Evolutionary conservation across 768 basidiomycete genomes (phyloP).

Genomic region (Mycena metata): DNA sequence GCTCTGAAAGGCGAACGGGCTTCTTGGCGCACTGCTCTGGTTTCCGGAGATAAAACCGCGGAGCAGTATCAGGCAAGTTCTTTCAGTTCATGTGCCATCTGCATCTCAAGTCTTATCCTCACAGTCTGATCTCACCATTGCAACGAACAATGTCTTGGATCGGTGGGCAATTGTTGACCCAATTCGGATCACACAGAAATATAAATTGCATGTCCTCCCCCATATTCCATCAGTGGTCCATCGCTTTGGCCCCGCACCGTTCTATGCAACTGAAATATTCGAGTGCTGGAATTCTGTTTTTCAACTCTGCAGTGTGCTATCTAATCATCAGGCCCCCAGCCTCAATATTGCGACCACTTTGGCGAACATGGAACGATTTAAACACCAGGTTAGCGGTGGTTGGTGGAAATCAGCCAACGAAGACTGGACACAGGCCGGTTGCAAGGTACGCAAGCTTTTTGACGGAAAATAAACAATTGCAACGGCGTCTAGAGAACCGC

Average conservation of each 20-base stretch:
- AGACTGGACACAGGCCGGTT: too few relatives aligned
- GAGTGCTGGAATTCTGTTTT: constrained; percentile 23
- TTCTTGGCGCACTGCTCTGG: constrained; percentile 48
- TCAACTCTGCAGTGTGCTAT: constrained; percentile 8
- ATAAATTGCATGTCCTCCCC: constrained; percentile 6
- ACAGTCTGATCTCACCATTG: constrained; percentile 32
- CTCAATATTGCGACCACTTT: constrained; percentile 13
- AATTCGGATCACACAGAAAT: constrained; percentile 33
- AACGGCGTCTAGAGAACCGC: too few relatives aligned
- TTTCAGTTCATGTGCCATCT: background rate
- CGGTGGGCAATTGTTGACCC: constrained; percentile 40
- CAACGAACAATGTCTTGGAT: constrained; percentile 37
- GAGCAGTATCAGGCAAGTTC: constrained; percentile 43
- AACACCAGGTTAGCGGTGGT: constrained; percentile 18
- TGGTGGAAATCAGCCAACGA: background rate
- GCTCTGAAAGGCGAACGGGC: constrained; percentile 34
- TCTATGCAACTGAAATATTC: constrained; percentile 15
- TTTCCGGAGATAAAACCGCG: constrained; percentile 44
- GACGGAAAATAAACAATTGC: too few relatives aligned
- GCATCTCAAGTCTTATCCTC: background rate
- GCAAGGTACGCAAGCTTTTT: too few relatives aligned
- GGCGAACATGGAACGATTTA: constrained; percentile 26
- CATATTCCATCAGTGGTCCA: background rate
- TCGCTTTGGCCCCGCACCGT: constrained; percentile 1
- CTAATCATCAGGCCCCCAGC: constrained; percentile 14